Conservation (phyloP, 2,329 filamentous ascomycete genomes). For the Macrophomina phaseolina region DNA sequence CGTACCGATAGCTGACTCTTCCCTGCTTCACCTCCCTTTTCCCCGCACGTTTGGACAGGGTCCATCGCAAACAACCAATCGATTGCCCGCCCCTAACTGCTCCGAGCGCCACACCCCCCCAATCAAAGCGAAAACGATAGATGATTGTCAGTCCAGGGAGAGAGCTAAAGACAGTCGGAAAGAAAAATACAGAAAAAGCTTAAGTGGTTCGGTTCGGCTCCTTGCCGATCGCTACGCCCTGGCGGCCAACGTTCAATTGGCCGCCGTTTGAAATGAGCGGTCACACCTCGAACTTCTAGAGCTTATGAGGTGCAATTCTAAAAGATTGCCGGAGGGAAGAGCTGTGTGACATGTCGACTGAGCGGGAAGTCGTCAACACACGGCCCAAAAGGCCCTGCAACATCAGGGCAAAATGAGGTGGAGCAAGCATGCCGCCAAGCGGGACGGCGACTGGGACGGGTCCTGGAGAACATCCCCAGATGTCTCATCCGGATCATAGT, state of each 20-base stretch:
- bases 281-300: not conserved
- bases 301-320: not conserved
- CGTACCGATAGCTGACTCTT: not conserved
- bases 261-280: not conserved
- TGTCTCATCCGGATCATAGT: not conserved
- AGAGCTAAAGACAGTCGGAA: not conserved
- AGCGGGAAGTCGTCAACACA: not conserved
- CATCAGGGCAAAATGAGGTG: not conserved
- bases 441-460: not conserved
- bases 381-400: not conserved
- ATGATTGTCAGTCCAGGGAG: not conserved
- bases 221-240: constrained; percentile 6
- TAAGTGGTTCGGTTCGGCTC: constrained; percentile 14
- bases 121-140: not conserved
- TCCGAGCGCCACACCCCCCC: constrained; percentile 7
- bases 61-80: not conserved
- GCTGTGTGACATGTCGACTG: not conserved
- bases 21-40: not conserved
- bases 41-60: not conserved
- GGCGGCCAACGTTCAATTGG: not conserved
- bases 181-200: constrained; percentile 3
- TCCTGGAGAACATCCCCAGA: not conserved
- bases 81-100: not conserved
- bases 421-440: not conserved
- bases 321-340: not conserved